Conservation (phyloP, 352 stramenopile genomes). For the Globisporangium barbulae region DNA sequence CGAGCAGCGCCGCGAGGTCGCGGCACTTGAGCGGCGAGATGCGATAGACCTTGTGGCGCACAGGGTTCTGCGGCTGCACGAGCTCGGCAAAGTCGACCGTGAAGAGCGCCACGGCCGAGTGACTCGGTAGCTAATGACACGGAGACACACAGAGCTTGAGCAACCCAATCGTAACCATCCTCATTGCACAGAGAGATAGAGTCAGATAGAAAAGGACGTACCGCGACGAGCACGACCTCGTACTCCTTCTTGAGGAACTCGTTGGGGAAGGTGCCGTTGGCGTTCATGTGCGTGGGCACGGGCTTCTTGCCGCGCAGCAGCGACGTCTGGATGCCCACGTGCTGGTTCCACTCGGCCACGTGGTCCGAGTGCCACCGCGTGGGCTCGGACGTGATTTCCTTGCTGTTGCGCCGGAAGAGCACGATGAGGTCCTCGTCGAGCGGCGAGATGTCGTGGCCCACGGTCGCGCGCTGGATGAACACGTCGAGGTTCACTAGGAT, state of each 20-base stretch:
- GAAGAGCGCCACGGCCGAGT: slow-evolving; percentile 78
- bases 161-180: background rate
- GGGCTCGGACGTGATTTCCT: slow-evolving; percentile 71
- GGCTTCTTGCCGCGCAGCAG: slow-evolving; percentile 52
- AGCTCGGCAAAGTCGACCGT: slow-evolving; percentile 69
- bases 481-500: slow-evolving; percentile 76
- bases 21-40: slow-evolving; percentile 72
- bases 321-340: slow-evolving; percentile 74
- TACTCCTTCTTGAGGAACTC: slow-evolving; percentile 80
- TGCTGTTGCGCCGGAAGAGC: slow-evolving; percentile 78
- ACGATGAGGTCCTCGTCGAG: slow-evolving; percentile 77
- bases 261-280: slow-evolving; percentile 11
- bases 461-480: slow-evolving; percentile 64
- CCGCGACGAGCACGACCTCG: slow-evolving; percentile 76
- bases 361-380: slow-evolving; percentile 65
- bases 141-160: background rate
- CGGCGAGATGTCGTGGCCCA: slow-evolving; percentile 68
- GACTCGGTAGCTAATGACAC: slow-evolving; percentile 59
- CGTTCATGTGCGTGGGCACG: slow-evolving; percentile 11
- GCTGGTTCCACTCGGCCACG: slow-evolving; percentile 75
- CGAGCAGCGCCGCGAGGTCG: slow-evolving; percentile 63
- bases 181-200: background rate
- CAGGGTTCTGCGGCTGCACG: slow-evolving; percentile 46
- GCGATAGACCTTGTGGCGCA: slow-evolving; percentile 50
- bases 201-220: slow-evolving; percentile 21